A percentile compares a stretch with the other conserved stretches of the same genome.
These are phyloP conservation scores for Bryum argenteum DNA, from an alignment of 225 moss, liverwort and hornwort species.

Conservation along the genomic window DNA sequence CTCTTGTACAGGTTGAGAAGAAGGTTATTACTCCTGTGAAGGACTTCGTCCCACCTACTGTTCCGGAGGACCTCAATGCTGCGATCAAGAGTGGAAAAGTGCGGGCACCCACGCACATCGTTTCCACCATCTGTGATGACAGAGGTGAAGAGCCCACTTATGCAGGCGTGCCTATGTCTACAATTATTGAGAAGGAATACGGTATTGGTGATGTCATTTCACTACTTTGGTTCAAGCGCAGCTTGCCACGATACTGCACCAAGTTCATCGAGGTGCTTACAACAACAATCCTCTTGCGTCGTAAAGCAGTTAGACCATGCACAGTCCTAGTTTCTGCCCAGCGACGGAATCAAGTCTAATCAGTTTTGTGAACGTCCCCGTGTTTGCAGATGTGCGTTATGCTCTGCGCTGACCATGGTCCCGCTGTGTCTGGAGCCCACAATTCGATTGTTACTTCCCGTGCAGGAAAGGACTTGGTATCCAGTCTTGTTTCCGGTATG, in stretches of 20 bases:
- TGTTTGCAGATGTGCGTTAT: slow-evolving; percentile 78
- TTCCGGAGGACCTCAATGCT: slow-evolving; percentile 83
- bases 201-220: slow-evolving; percentile 89
- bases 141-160: slow-evolving; percentile 96
- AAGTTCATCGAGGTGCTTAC: slow-evolving; percentile 77
- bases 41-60: slow-evolving; percentile 58
- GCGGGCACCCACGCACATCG: slow-evolving; percentile 88
- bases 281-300: not conserved
- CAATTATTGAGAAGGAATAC: slow-evolving; percentile 82
- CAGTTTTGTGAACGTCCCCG: slow-evolving; percentile 14
- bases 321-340: slow-evolving; percentile 10
- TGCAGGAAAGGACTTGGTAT: slow-evolving; percentile 90
- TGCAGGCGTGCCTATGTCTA: slow-evolving; percentile 89
- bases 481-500: slow-evolving; percentile 77
- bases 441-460: slow-evolving; percentile 86
- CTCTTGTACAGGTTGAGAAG: slow-evolving; percentile 52
- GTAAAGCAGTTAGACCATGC: slow-evolving; percentile 3
- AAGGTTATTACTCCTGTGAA: slow-evolving; percentile 61
- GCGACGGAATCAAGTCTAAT: slow-evolving; percentile 4
- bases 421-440: slow-evolving; percentile 90
- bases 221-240: slow-evolving; percentile 92
- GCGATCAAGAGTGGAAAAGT: slow-evolving; percentile 90
- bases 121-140: slow-evolving; percentile 95
- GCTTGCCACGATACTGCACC: slow-evolving; percentile 84
- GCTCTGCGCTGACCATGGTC: slow-evolving; percentile 91